Evolutionary conservation across 345 rosid species (phyloP).

Genomic region (Bretschneidera sinensis): DNA sequence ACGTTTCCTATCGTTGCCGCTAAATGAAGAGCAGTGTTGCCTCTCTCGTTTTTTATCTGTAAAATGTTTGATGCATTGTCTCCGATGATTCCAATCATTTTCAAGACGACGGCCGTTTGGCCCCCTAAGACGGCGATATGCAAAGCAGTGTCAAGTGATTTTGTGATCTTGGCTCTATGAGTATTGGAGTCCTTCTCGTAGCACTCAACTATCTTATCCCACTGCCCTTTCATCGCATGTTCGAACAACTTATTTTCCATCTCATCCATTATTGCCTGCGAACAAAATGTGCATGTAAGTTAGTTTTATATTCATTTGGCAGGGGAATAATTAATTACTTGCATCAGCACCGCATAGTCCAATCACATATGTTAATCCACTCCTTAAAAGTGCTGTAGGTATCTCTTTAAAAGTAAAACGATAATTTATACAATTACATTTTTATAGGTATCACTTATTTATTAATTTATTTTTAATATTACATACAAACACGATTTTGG

Average conservation of each 20-base stretch:
- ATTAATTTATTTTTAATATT: too few species aligned
- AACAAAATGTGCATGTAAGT: too few species aligned
- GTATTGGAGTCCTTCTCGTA: not conserved
- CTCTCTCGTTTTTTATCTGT: constrained; percentile 13
- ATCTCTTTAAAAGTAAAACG: too few species aligned
- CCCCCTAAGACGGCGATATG: constrained; percentile 39
- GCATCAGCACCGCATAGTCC: too few species aligned
- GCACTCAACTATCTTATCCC: constrained; percentile 21
- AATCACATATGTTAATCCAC: too few species aligned
- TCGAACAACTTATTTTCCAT: constrained; percentile 17
- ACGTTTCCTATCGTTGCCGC: constrained; percentile 38
- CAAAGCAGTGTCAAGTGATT: constrained; percentile 35
- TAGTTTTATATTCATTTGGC: too few species aligned
- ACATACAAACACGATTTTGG: too few species aligned
- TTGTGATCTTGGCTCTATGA: constrained; percentile 19
- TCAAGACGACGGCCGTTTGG: constrained; percentile 17
- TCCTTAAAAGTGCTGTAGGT: too few species aligned
- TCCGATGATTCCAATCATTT: constrained; percentile 11
- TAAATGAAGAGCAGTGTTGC: constrained; percentile 37
- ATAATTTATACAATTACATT: too few species aligned
- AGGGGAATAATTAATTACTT: too few species aligned
- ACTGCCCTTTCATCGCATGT: constrained; percentile 34
- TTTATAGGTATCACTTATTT: too few species aligned
- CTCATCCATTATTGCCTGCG: too few species aligned
- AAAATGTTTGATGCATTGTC: not conserved